Conservation (phyloP, 192 early-diverging fungal species). For the Coemansia sp. region DNA sequence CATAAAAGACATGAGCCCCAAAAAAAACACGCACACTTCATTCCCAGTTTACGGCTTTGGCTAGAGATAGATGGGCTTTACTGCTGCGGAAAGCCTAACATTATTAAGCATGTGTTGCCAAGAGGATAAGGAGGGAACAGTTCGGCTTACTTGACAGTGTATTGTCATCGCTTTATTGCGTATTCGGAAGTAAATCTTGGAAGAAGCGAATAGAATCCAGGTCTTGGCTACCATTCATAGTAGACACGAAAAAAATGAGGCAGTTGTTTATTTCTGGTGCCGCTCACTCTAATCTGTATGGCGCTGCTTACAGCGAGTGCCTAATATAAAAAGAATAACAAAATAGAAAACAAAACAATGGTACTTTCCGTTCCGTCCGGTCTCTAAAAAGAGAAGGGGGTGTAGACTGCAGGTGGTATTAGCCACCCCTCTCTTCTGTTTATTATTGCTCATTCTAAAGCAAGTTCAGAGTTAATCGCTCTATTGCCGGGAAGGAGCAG, state of each 20-base stretch:
- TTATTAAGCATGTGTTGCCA: background rate
- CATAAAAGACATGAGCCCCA: conserved; percentile 3
- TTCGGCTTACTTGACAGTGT: background rate
- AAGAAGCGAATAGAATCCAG: background rate
- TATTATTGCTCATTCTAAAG: background rate
- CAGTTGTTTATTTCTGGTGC: background rate
- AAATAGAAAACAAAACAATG: conserved; percentile 6
- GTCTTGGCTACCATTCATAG: background rate
- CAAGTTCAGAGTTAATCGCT: conserved; percentile 3
- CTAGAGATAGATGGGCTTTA: background rate
- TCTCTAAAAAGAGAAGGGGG: background rate
- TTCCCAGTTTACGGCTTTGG: background rate
- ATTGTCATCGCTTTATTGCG: background rate
- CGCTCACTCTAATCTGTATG: background rate
- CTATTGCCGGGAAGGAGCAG: background rate
- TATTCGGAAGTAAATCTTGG: background rate
- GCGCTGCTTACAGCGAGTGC: background rate
- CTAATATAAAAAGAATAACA: background rate
- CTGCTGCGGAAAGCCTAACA: conserved; percentile 10
- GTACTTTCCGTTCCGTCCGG: background rate
- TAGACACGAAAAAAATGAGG: background rate
- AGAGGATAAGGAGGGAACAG: background rate
- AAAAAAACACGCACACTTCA: background rate
- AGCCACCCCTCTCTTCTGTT: conserved; percentile 1
- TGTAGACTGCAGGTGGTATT: background rate